These are phyloP conservation scores for Hypoxylon sp. DNA, from an alignment of 2,329 filamentous ascomycete species.

Conservation along the genomic window DNA sequence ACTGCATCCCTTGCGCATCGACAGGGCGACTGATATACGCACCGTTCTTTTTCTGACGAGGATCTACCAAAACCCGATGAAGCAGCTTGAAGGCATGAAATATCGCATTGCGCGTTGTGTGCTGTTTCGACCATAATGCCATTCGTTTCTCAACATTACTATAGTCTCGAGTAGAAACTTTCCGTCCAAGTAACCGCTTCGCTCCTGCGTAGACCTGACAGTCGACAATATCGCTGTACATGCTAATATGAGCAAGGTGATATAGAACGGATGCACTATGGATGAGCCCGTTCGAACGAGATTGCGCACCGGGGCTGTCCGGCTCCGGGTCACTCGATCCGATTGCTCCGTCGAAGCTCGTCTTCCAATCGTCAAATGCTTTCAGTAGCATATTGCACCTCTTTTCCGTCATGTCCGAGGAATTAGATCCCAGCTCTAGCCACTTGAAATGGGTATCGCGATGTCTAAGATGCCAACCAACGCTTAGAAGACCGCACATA, in stretches of 20 bases:
- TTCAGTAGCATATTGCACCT: conserved; percentile 82
- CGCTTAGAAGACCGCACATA: conserved; percentile 89
- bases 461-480: conserved; percentile 92
- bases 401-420: conserved; percentile 72
- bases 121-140: conserved; percentile 80
- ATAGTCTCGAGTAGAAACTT: conserved; percentile 81
- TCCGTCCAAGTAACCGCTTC: conserved; percentile 79
- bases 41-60: conserved; percentile 51
- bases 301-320: conserved; percentile 61
- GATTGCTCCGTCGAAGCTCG: conserved; percentile 81
- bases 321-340: conserved; percentile 54
- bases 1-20: conserved; percentile 60
- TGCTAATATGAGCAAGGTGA: conserved; percentile 87
- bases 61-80: conserved; percentile 76
- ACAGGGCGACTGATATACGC: conserved; percentile 43
- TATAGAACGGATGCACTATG: conserved; percentile 85
- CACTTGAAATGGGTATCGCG: conserved; percentile 87
- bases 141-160: conserved; percentile 78
- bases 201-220: conserved; percentile 90
- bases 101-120: conserved; percentile 81
- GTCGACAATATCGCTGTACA: conserved; percentile 89
- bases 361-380: conserved; percentile 89
- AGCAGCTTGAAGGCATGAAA: conserved; percentile 88
- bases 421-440: conserved; percentile 74
- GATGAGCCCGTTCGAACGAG: conserved; percentile 71